Base-by-base conservation (phyloP, 331 rosid genomes). In the Arachis monticola region DNA sequence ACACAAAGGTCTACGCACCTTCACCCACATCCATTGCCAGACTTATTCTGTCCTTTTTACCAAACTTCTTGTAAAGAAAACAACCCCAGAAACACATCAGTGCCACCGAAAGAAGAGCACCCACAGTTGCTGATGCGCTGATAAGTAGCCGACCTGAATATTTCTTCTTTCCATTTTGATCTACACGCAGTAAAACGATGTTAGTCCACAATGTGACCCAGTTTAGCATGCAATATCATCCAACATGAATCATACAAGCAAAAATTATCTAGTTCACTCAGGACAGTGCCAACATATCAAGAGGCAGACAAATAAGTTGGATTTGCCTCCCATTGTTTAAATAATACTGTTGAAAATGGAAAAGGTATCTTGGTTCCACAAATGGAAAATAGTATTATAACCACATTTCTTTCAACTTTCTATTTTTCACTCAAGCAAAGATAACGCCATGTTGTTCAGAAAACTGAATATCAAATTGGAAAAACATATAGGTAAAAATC, bases 61-160 rank as follows among this genome's bases (percentile, higher is more conserved):
- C 97, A 48, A 94, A 92, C 84, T 87, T 90, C 66, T 92, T 94
- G 70, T 90, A 94, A 32, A 94, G 93, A 80, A 88, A 94, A 87
- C 97, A 94, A 67, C 99, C 99, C 99, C 99, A 94, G 82, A 94
- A 94, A 79, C 99, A 94, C 97, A 94, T 94, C 62, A 94, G 97
- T 69, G 99, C 99, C 60, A 94, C 99, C 80, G 92, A 88, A 83
- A 95, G 99, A 48, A 95, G 88, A 32, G 97, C 99, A 10, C 99
- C 99, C 73, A 95, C 96, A 69, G 99, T 95, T 73, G 99, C 97
- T 30, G 89, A 88, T 67, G 99, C 99, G 85, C 99, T 95, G 74
- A 95, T 95, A 77, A 95, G 91, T 48, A 95, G 88, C 44, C 97
- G 88, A 17, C 96, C 99, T 62, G 99, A 90, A 83, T 95, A 89